Evolutionary conservation across 2,329 filamentous ascomycete genomes (phyloP).

Genomic region (Cytospora piceicola): DNA sequence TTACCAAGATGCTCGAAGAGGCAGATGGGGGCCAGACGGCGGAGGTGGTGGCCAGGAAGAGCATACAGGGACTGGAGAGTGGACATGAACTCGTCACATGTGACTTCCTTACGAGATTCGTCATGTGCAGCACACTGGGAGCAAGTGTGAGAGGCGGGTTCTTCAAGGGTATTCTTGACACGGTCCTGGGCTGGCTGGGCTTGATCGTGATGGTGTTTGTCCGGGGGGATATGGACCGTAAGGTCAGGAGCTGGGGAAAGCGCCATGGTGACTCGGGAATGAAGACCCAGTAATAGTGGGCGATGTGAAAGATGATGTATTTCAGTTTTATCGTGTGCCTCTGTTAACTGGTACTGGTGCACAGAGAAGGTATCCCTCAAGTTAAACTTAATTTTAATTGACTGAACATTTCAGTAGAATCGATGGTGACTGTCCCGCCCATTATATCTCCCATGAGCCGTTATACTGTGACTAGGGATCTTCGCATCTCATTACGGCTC

Average conservation of each 20-base stretch:
- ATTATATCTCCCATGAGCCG: too few relatives aligned
- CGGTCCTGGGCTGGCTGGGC: constrained; percentile 42
- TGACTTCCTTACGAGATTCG: constrained; percentile 58
- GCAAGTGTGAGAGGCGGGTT: constrained; percentile 40
- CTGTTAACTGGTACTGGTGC: neutral
- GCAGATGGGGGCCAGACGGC: constrained; percentile 48
- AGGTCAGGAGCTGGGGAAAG: constrained; percentile 42
- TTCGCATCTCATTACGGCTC: too few relatives aligned
- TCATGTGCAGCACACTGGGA: constrained; percentile 52
- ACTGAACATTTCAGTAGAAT: too few relatives aligned
- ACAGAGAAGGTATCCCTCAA: too few relatives aligned
- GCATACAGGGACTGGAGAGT: constrained; percentile 62
- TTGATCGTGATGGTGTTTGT: constrained; percentile 44
- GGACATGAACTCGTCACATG: constrained; percentile 68
- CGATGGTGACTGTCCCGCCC: too few relatives aligned
- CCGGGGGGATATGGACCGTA: constrained; percentile 44
- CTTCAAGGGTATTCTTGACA: constrained; percentile 39
- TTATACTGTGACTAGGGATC: too few relatives aligned
- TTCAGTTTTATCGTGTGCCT: neutral
- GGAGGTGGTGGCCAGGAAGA: constrained; percentile 61
- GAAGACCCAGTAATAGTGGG: constrained; percentile 3
- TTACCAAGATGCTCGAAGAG: constrained; percentile 45
- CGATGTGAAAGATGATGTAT: neutral
- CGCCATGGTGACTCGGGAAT: constrained; percentile 34
- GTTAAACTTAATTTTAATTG: too few relatives aligned